These are phyloP conservation scores for Cladosporium oxysporum DNA, from an alignment of 2,329 filamentous ascomycete species.

Conservation along the genomic window DNA sequence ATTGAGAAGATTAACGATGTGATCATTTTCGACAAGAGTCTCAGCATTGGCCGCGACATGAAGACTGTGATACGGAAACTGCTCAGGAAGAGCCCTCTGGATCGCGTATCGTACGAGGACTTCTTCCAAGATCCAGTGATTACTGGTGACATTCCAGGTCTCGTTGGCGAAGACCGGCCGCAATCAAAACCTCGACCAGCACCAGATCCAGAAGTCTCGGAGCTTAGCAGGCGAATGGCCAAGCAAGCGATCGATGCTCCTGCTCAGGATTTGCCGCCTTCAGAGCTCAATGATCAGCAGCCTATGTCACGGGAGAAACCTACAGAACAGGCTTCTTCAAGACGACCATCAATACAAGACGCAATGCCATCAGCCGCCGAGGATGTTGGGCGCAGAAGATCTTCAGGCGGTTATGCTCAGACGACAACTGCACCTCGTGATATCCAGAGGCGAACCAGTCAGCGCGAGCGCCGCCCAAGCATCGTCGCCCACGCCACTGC, in stretches of 20 bases:
- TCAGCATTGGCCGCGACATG: constrained; percentile 69
- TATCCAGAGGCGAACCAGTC: constrained; percentile 39
- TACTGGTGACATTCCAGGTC: constrained; percentile 36
- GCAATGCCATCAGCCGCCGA: constrained; percentile 25
- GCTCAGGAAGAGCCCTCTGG: constrained; percentile 80
- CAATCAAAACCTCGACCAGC: constrained; percentile 24
- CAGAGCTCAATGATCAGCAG: constrained; percentile 25
- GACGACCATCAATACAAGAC: constrained; percentile 33
- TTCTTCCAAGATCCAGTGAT: constrained; percentile 69
- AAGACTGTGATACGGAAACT: constrained; percentile 78
- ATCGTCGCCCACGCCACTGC: constrained; percentile 49
- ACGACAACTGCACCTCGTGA: constrained; percentile 19
- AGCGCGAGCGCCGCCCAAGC: constrained; percentile 44
- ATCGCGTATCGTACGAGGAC: constrained; percentile 80
- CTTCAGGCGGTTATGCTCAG: constrained; percentile 18
- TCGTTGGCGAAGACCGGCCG: constrained; percentile 36
- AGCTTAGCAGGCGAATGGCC: constrained; percentile 36
- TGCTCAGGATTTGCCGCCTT: constrained; percentile 20
- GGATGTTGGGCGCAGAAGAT: constrained; percentile 29
- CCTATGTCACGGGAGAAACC: constrained; percentile 27
- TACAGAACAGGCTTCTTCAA: constrained; percentile 15
- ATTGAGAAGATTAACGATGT: constrained; percentile 87
- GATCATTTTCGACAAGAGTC: constrained; percentile 65
- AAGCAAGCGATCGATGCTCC: constrained; percentile 33
- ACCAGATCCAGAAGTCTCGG: constrained; percentile 32